Base-by-base conservation (phyloP, 148 eudicot species). In the Fallopia convolvulus region DNA sequence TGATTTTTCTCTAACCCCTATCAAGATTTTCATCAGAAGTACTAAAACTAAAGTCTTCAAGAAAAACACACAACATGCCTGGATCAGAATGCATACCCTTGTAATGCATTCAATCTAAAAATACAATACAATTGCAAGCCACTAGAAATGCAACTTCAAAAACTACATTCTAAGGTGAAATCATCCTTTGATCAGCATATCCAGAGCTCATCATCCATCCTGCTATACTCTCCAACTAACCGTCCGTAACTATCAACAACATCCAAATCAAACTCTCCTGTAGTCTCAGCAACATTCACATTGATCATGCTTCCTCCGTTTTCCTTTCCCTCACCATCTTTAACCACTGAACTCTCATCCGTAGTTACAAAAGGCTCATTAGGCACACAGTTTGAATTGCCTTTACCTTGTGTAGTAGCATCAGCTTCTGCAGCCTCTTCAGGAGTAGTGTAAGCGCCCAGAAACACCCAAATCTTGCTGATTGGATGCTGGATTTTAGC, bases 401-500 rank as follows among this genome's bases (percentile, higher is more conserved):
- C 23, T 60, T 52, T 18, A 52, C 17, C n/a, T 52, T 52, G 6
- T 18, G 17, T 20, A 52, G 4, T 17, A 52, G n/a, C 56, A 6
- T n/a, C 26, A 6, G 42, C 40, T 3, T 65, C 71, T 65, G 41
- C 20, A 13, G 71, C 71, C 41, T 65, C 71, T 32, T 65, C n/a
- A 30, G 71, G 41, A 32, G 17, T 32, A 6, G 41, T 65, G 71
- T 65, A 65, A 32, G 41, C 1, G 13, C 71, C 71, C 71, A 65
- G 12, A 4, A 26, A 65, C 41, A 65, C 40, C 40, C 71, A 65
- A 65, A 65, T 39, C 71, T 65, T 65, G 18, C 71, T 65, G 41
- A 65, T 65, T 14, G 71, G 71, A 33, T 65, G 71, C 71, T 11
- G 40, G 40, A 65, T 65, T 65, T 65, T 65, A 12, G 71, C 71